A percentile compares a stretch with the other conserved stretches of the same genome.
Conservation (phyloP, 805 yeast species). For the Candida manassasensis region DNA sequence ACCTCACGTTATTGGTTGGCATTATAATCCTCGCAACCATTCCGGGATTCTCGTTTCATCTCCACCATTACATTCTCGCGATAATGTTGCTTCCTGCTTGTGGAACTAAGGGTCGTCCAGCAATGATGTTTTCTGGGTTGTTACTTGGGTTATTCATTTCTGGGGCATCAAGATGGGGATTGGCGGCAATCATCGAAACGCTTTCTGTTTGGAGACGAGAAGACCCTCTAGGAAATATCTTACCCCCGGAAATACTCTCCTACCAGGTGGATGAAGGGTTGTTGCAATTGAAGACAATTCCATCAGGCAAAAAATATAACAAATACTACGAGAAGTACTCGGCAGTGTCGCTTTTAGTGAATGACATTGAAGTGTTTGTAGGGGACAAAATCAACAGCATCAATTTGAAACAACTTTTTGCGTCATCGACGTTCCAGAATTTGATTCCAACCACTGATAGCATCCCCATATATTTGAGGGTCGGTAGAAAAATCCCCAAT, state of each 20-base stretch:
- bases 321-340: slow-evolving; percentile 25
- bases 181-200: slow-evolving; percentile 84
- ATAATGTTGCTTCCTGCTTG: slow-evolving; percentile 80
- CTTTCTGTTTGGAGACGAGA: slow-evolving; percentile 60
- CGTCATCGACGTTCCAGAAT: slow-evolving; percentile 17
- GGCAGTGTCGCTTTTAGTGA: slow-evolving; percentile 63
- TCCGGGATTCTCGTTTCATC: slow-evolving; percentile 68
- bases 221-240: slow-evolving; percentile 57
- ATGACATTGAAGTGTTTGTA: slow-evolving; percentile 73
- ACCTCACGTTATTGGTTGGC: slow-evolving; percentile 40
- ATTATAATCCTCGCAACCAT: slow-evolving; percentile 44
- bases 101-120: slow-evolving; percentile 63
- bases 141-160: slow-evolving; percentile 74
- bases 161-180: slow-evolving; percentile 91
- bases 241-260: slow-evolving; percentile 47
- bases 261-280: slow-evolving; percentile 25
- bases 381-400: slow-evolving; percentile 44
- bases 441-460: slow-evolving; percentile 21
- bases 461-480: slow-evolving; percentile 47
- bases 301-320: slow-evolving; percentile 11
- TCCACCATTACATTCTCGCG: slow-evolving; percentile 79
- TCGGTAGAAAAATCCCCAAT: slow-evolving; percentile 47
- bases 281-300: slow-evolving; percentile 30
- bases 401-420: slow-evolving; percentile 23
- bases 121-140: slow-evolving; percentile 77